Evolutionary conservation across 805 yeast species (phyloP).

Genomic region (Zygoascus bituminiphila): DNA sequence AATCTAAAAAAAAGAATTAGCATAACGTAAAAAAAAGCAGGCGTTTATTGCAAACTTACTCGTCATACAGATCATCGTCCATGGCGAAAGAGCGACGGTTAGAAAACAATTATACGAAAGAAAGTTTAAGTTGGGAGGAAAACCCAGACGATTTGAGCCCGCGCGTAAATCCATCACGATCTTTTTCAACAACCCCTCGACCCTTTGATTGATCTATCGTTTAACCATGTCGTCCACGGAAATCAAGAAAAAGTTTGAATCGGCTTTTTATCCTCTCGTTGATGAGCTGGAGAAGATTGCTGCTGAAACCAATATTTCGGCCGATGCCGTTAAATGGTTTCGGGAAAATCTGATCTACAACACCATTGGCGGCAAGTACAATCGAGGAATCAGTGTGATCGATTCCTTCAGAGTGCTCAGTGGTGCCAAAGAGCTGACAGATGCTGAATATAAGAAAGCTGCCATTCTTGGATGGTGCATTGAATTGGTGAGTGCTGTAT

Average conservation of each 20-base stretch:
- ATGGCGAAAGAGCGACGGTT: slow-evolving; percentile 14
- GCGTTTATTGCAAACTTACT: slow-evolving; percentile 34
- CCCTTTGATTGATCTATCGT: neutral
- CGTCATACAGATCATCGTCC: slow-evolving; percentile 69
- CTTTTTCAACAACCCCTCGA: neutral
- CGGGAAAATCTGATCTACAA: slow-evolving; percentile 63
- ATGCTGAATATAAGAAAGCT: slow-evolving; percentile 69
- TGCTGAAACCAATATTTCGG: slow-evolving; percentile 67
- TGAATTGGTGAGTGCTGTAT: slow-evolving; percentile 41
- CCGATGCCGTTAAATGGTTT: slow-evolving; percentile 83
- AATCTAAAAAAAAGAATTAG: slow-evolving; percentile 17
- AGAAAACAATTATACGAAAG: neutral
- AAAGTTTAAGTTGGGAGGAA: neutral
- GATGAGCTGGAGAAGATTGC: slow-evolving; percentile 61
- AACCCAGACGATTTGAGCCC: neutral
- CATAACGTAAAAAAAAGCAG: no score
- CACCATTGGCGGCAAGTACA: slow-evolving; percentile 93
- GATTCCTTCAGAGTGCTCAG: slow-evolving; percentile 83
- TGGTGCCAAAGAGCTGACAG: slow-evolving; percentile 51
- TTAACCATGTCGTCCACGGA: slow-evolving; percentile 9
- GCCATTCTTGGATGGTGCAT: slow-evolving; percentile 93
- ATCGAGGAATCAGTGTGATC: slow-evolving; percentile 91
- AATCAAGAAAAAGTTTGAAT: slow-evolving; percentile 26
- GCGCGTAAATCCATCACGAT: neutral
- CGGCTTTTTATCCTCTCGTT: slow-evolving; percentile 67